These are phyloP conservation scores for Teratosphaeria pseudoeucalypti DNA, from an alignment of 2,329 filamentous ascomycete species.

Conservation along the genomic window DNA sequence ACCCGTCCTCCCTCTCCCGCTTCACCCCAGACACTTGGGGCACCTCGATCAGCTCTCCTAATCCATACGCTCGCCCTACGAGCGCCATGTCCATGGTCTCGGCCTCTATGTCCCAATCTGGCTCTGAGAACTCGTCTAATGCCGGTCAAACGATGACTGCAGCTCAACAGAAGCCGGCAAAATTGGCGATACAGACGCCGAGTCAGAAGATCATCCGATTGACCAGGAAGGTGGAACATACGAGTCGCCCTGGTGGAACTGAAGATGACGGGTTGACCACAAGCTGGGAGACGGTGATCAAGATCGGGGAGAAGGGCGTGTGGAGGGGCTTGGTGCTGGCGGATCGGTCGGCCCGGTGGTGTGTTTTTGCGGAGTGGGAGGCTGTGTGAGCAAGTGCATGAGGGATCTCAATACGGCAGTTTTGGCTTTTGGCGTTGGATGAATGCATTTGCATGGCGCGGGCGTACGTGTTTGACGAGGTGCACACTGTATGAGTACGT, in stretches of 20 bases:
- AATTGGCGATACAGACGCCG: slow-evolving; percentile 87
- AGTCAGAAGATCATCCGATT: slow-evolving; percentile 87
- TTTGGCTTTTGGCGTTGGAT: not conserved
- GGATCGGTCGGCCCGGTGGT: slow-evolving; percentile 76
- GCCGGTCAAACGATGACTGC: slow-evolving; percentile 37
- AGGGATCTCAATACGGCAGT: slow-evolving; percentile 14
- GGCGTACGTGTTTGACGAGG: not conserved
- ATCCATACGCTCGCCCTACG: slow-evolving; percentile 43
- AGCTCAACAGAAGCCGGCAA: slow-evolving; percentile 69
- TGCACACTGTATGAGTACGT: not conserved
- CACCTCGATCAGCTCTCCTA: slow-evolving; percentile 35
- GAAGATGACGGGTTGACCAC: slow-evolving; percentile 59
- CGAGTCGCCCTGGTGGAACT: slow-evolving; percentile 34
- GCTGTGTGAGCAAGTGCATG: not conserved
- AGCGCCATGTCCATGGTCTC: slow-evolving; percentile 53
- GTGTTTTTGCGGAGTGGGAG: slow-evolving; percentile 83
- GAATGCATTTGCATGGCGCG: not conserved
- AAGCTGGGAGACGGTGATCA: slow-evolving; percentile 83
- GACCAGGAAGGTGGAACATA: slow-evolving; percentile 60
- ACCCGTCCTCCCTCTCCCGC: slow-evolving; percentile 55
- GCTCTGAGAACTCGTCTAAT: slow-evolving; percentile 45
- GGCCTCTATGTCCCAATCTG: slow-evolving; percentile 37
- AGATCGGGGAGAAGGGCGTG: slow-evolving; percentile 69
- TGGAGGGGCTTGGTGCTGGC: slow-evolving; percentile 77
- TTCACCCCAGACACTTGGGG: slow-evolving; percentile 30